Evolutionary conservation across 2,329 filamentous ascomycete species (phyloP), one percentile per base, ranked within the genome.

Genomic region (Rhytidhysteron rufulum): DNA sequence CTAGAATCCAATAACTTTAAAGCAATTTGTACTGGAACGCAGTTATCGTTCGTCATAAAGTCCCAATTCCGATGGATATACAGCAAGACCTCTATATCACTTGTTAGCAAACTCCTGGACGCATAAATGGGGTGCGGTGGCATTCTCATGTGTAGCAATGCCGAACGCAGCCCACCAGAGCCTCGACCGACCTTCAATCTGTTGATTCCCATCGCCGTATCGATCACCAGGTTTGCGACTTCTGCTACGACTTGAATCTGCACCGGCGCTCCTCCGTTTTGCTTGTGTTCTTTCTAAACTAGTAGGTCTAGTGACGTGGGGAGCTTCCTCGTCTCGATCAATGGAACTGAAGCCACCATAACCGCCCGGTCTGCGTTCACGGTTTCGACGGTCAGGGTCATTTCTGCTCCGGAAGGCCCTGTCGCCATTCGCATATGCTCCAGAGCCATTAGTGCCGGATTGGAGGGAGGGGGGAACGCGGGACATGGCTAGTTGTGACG

Each of bases 1-100:
- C 90, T 96, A 37, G 80, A 82, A 67, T 98, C 93, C 70, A 97
- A 86, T 48, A 98, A 76, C 67, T 96, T 90, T 34, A 98, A 76
- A n/a, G 91, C 88, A 38, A 96, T 80, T 65, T 97, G 90, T 25
- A 97, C 88, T 2, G 93, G 93, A 22, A 96, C 81, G 60, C 90
- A 96, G 58, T 93, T 85, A 47, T 85, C 84, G 54, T 86, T 78
- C 49, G 86, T 88, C 86, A 98, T 93, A 52, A 89, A 85, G 31
- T 87, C 85, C 91, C 93, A 98, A 60, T 95, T 88, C 42, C 78
- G 72, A 60, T 90, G 83, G 57, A 98, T 95, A 51, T 86, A 82
- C 50, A 88, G 82, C 35, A 97, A 74, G 2, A 95, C 73, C 46
- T 79, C 78, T 73, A 32, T 32, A 22, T 32, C 13, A n/a, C n/a